Evolutionary conservation across 1,284 basidiomycete species (phyloP), one percentile per base, ranked within the genome.

Genomic region (Ceratobasidium sp.): DNA sequence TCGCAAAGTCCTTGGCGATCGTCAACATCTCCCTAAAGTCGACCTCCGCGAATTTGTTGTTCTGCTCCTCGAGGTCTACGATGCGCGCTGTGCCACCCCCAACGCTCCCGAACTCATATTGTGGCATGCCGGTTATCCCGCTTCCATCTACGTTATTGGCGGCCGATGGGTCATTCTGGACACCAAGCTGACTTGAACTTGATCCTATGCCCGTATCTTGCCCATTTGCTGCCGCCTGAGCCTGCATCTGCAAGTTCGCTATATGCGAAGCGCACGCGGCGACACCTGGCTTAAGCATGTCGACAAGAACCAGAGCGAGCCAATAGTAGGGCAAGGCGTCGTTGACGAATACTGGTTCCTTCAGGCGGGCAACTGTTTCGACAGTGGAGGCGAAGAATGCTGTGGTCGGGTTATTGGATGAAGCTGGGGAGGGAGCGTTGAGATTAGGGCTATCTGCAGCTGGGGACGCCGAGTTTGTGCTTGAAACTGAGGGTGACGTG

Each of bases 241-340:
- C 30, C 27, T 59, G 54, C 54, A 33, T 30, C 46, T 73, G 70
- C 41, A 50, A n/a, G 27, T 60, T 57, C 30, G 71, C 18, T 41
- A 55, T 54, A 27, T 54, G 48, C 66, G 66, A 68, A n/a, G 75
- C 23, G 46, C 46, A 33, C 12, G 68, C 65, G 14, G 64, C 73
- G 27, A 78, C 41, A 23, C 71, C 78, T 23, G 71, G 73, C 33
- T 77, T 78, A 55, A 86, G 81, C 30, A 83, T 81, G 64, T 82
- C 83, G 33, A 85, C 80, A 48, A 87, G 81, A 7, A 84, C 83
- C 55, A 84, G 83, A 7, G 83, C 83, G 16, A 87, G 83, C 85
- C 85, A 86, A 79, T 84, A 87, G 81, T 84, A 85, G 3, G 86
- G 86, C 33, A 86, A 80, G 16, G 85, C 86, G 80, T 87, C 85